phyloP scores from a whole-genome alignment of 495 filamentous ascomycete species.

The Xylaria bambusicola region DNA sequence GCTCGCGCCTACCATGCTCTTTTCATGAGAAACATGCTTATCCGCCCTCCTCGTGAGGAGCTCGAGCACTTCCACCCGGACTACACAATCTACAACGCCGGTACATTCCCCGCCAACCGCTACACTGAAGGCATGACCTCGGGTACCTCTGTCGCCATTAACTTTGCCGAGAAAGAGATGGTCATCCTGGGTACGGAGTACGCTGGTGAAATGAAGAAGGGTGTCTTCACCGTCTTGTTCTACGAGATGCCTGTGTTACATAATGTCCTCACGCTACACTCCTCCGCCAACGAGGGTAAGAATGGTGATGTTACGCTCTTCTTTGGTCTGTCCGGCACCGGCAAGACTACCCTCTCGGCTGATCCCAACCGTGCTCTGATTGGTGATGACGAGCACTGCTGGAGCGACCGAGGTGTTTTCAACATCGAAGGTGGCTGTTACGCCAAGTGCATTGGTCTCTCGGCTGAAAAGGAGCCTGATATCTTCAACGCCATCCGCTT shows the following conservation, averaged over 20 bases:
- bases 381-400: conserved; percentile 99
- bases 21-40: conserved; percentile 99
- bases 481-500: conserved; percentile 96
- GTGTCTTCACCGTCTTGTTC: conserved; percentile 97
- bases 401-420: conserved; percentile 95
- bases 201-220: conserved; percentile 99
- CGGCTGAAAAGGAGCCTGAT: conserved; percentile 98
- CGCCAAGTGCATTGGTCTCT: conserved; percentile 97
- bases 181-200: conserved; percentile 99
- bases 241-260: conserved; percentile 99
- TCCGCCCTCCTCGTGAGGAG: conserved; percentile 86
- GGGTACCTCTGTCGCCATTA: conserved; percentile 74
- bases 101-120: conserved; percentile 96
- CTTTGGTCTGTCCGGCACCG: conserved; percentile 97
- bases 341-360: conserved; percentile 97
- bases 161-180: conserved; percentile 85
- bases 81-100: conserved; percentile 99
- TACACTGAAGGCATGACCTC: conserved; percentile 99
- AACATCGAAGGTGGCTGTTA: conserved; percentile 99
- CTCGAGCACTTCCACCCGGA: conserved; percentile 96
- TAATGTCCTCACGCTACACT: conserved; percentile 96
- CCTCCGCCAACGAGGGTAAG: conserved; percentile 87
- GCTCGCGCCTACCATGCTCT: conserved; percentile 98
- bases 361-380: conserved; percentile 96
- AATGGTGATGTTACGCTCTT: conserved; percentile 94